These are phyloP conservation scores for Trypanosoma grayi DNA, from an alignment of 208 protist species.

Conservation along the genomic window DNA sequence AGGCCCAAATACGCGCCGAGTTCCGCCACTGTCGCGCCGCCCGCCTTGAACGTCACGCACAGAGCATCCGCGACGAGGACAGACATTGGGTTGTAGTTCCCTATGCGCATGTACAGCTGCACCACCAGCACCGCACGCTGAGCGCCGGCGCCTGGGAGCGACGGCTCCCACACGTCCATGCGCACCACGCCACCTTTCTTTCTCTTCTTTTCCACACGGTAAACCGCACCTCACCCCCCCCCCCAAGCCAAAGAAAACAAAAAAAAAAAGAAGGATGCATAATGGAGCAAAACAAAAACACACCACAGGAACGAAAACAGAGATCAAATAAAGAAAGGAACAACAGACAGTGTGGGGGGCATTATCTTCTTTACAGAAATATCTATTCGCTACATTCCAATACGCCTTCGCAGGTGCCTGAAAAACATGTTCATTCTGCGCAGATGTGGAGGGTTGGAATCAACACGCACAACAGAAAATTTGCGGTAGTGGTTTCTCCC, in stretches of 20 bases:
- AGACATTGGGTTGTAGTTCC: conserved; percentile 47
- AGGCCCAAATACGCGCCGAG: conserved; percentile 70
- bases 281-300: conserved; percentile 3
- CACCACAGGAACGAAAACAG: conserved; percentile 12
- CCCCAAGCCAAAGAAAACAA: neutral
- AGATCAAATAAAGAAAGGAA: neutral
- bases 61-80: conserved; percentile 73
- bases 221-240: neutral
- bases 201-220: neutral
- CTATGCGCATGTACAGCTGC: conserved; percentile 85
- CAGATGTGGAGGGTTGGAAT: too few relatives aligned
- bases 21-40: conserved; percentile 64
- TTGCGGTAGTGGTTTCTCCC: too few relatives aligned
- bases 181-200: neutral
- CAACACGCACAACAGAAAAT: too few relatives aligned
- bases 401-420: too few relatives aligned
- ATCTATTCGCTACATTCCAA: too few relatives aligned
- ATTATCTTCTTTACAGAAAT: too few relatives aligned
- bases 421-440: too few relatives aligned
- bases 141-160: conserved; percentile 69
- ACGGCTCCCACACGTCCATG: conserved; percentile 48
- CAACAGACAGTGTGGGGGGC: too few relatives aligned
- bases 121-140: conserved; percentile 55
- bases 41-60: conserved; percentile 61
- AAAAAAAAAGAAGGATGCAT: conserved; percentile 4